Evolutionary conservation across 2,329 filamentous ascomycete species (phyloP).

Genomic region (Colletotrichum sp.): DNA sequence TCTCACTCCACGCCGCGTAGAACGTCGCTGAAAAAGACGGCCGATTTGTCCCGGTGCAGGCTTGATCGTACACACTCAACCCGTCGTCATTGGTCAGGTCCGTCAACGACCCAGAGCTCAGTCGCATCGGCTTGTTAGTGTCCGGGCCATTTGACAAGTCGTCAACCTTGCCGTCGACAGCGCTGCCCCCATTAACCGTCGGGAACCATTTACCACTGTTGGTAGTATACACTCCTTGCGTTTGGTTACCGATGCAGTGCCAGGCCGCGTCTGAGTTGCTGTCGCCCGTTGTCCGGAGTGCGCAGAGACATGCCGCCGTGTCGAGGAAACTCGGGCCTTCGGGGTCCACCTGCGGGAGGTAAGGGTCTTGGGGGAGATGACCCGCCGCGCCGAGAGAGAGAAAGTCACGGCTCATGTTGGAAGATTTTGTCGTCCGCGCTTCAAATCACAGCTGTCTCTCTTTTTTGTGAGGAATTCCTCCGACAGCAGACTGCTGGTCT

Average conservation of each 20-base stretch:
- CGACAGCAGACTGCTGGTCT: not conserved
- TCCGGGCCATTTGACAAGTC: conserved; percentile 42
- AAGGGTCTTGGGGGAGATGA: conserved; percentile 41
- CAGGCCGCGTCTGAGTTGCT: conserved; percentile 32
- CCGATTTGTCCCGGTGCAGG: conserved; percentile 46
- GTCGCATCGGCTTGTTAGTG: conserved; percentile 30
- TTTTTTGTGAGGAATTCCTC: not conserved
- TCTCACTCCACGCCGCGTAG: conserved; percentile 36
- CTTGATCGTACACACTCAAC: conserved; percentile 40
- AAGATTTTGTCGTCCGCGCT: not conserved
- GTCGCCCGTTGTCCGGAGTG: conserved; percentile 29
- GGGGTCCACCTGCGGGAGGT: conserved; percentile 33
- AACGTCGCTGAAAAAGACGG: conserved; percentile 46
- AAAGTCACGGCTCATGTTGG: not conserved
- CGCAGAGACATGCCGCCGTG: conserved; percentile 43
- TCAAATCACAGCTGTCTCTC: not conserved
- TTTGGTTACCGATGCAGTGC: conserved; percentile 52
- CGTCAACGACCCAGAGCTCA: conserved; percentile 29
- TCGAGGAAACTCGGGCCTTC: conserved; percentile 45
- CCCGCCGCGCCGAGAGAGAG: not conserved
- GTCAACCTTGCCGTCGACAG: conserved; percentile 32
- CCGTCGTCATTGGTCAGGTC: conserved; percentile 17
- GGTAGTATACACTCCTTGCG: conserved; percentile 38
- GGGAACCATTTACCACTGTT: conserved; percentile 49
- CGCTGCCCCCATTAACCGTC: conserved; percentile 28